Base-by-base conservation (phyloP, 2,329 filamentous ascomycete genomes). In the Penicillium griseofulvum region DNA sequence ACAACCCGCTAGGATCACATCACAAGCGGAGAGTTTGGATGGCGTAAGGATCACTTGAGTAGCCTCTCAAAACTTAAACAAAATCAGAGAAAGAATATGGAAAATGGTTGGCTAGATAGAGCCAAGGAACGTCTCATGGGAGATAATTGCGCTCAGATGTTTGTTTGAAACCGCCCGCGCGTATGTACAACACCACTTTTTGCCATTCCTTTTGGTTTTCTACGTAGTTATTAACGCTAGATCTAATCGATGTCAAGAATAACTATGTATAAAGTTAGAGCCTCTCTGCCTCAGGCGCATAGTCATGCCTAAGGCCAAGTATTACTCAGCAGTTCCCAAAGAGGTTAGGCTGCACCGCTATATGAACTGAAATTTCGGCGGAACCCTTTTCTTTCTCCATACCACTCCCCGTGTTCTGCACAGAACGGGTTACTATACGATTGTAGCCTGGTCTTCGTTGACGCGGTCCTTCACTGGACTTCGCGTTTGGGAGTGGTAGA, bases 401-500 rank as follows among this genome's bases (percentile, higher is more conserved):
- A 68, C 70, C 74, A 76, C 74, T 73, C 71, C 68, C 59, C 57
- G 71, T 73, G 73, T 68, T 71, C 56, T 68, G 71, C 73, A 75
- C 64, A 68, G 73, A 66, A 69, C 67, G 63, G 44, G 60, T 65
- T 76, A 70, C 68, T 54, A 55, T 61, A 49, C 54, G 31, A 64
- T 72, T 61, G 61, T 71, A 69, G 66, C 62, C 55, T 61, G 64
- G 71, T 65, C 63, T 66, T 59, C 29, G 61, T 61, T 33, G 55
- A 49, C 58, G 66, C 56, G 59, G 62, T 57, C 68, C 73, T 75
- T 74, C 71, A 74, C 58, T 75, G 68, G 66, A 66, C 60, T 67
- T 74, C 63, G 59, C 63, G 59, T 68, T 69, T 70, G 69, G 79
- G 82, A 80, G 85, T 83, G 86, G 81, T 73, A 89, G 85, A 89